A percentile compares a stretch with the other conserved stretches of the same genome.
Evolutionary conservation across 208 protist species (phyloP).

Genomic region (Crithidia mellificae): DNA sequence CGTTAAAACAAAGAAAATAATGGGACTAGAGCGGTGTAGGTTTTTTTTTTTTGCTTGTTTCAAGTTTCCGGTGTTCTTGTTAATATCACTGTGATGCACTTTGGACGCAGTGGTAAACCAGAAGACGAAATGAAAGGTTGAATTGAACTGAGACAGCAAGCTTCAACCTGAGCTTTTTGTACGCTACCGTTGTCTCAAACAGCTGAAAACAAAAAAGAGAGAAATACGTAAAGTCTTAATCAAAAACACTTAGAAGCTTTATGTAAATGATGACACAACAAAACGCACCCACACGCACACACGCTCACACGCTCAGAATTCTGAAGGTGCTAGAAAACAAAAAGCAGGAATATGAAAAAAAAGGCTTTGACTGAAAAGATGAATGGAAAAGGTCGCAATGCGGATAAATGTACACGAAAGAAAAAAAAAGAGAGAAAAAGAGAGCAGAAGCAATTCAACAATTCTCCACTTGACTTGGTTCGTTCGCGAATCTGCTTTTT

Average conservation of each 20-base stretch:
- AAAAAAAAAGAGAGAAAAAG: conserved; percentile 5
- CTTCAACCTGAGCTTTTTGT: too few relatives aligned
- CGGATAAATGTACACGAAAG: not conserved
- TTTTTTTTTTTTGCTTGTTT: not conserved
- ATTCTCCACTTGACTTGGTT: not conserved
- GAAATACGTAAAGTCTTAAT: too few relatives aligned
- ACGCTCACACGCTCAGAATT: not conserved
- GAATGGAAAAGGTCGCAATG: not conserved
- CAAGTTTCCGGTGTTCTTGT: too few relatives aligned
- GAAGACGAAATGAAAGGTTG: too few relatives aligned
- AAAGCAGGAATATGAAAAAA: not conserved
- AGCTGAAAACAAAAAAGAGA: too few relatives aligned
- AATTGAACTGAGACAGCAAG: too few relatives aligned
- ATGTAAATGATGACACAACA: not conserved
- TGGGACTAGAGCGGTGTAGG: too few relatives aligned
- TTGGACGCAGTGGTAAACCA: too few relatives aligned
- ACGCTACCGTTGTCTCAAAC: too few relatives aligned
- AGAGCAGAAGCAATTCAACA: not conserved
- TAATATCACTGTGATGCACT: too few relatives aligned
- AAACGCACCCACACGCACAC: not conserved
- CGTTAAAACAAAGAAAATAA: not conserved
- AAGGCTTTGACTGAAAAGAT: conserved; percentile 7
- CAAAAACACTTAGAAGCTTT: too few relatives aligned
- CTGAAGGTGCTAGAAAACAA: not conserved
- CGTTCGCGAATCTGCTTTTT: too few relatives aligned